Conservation (phyloP, 2,329 filamentous ascomycete species). For the Zalaria obscura region DNA sequence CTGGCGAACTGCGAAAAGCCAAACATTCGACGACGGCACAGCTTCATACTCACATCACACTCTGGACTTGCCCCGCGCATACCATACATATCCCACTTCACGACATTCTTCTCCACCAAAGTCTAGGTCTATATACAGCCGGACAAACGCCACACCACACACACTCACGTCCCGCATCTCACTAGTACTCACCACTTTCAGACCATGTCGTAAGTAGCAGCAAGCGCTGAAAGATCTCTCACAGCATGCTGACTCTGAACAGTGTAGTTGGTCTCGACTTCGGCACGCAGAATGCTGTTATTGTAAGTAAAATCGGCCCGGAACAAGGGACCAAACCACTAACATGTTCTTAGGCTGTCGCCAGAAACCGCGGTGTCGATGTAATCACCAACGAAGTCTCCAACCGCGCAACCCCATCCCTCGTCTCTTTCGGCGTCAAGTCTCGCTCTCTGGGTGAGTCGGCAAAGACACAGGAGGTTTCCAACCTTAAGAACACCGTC, state of each 20-base stretch:
- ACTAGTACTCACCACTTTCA: not conserved
- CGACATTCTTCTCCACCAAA: too few species aligned
- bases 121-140: too few species aligned
- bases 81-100: too few species aligned
- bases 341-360: constrained; percentile 48
- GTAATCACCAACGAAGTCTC: constrained; percentile 99
- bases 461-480: constrained; percentile 97
- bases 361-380: constrained; percentile 96
- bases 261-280: constrained; percentile 66
- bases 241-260: constrained; percentile 2
- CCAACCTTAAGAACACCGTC: constrained; percentile 98
- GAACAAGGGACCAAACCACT: not conserved
- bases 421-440: constrained; percentile 92
- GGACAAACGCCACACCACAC: too few species aligned
- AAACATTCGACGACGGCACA: too few species aligned
- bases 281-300: constrained; percentile 90
- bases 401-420: constrained; percentile 90
- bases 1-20: too few species aligned
- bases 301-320: constrained; percentile 25
- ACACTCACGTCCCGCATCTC: too few species aligned
- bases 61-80: too few species aligned
- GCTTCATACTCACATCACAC: too few species aligned
- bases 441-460: constrained; percentile 86
- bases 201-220: constrained; percentile 6
- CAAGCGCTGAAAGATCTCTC: not conserved